Evolutionary conservation across 345 rosid species (phyloP), one percentile per base, ranked within the genome.

Genomic region (Pistacia atlantica): DNA sequence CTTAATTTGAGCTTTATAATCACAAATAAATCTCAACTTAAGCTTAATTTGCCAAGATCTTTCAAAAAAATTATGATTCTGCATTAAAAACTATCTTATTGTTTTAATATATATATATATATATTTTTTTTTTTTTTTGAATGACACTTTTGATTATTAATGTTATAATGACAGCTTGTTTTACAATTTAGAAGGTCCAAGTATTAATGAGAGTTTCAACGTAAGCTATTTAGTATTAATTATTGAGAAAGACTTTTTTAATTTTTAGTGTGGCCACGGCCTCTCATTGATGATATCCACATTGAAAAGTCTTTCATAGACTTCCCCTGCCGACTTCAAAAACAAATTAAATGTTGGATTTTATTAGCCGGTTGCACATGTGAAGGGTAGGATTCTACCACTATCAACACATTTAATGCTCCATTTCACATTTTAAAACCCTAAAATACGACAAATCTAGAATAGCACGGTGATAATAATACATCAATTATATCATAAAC

Each of bases 311-410:
- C 51, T 18, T n/a, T 31, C 54, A 38, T 65, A 35, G 25, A 14
- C 22, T 25, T 25, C 1, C 22, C 46, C 13, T 63, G 51, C 60
- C 60, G 61, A 51, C 69, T 73, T 73, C 5, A 5, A 46, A 45
- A 22, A 10, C 28, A 5, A 28, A 46, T 64, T 69, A 42, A 74
- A 61, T 69, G 73, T 10, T 71, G 6, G 79, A 38, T 69, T 69
- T 63, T 77, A n/a, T 18, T 11, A 45, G 84, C 66, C 59, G 55
- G 81, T 37, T 56, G 75, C 31, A 42, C 51, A 74, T 42, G 64
- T 77, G 69, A 77, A 58, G 37, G 73, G 68, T 16, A 71, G 73
- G 70, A 66, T 52, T 54, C 6, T 18, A 14, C 22, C 49, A 55
- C 49, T 38, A 6, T 22, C 64, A 13, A 10, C 8, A 63, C 71